Evolutionary conservation across 306 rosid genomes (phyloP).

Genomic region (Dalbergia cochinchinensis): DNA sequence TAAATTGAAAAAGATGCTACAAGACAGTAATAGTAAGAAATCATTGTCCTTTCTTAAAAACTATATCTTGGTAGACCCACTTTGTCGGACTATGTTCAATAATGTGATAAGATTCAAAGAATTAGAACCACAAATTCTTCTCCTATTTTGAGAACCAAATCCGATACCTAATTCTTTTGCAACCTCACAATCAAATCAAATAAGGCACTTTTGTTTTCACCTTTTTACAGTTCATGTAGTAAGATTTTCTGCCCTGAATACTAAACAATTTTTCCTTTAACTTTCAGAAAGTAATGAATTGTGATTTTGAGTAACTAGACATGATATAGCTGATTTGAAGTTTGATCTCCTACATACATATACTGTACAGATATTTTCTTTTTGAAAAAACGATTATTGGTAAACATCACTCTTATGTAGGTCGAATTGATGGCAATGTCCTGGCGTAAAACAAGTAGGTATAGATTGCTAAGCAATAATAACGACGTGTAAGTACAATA

Average conservation of each 20-base stretch:
- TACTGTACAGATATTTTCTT: background rate
- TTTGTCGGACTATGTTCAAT: too few relatives aligned
- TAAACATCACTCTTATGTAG: background rate
- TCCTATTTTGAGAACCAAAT: too few relatives aligned
- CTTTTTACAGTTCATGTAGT: background rate
- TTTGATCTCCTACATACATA: background rate
- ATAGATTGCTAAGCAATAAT: background rate
- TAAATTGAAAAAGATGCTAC: too few relatives aligned
- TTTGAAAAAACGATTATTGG: background rate
- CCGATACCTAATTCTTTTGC: background rate
- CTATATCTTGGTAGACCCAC: too few relatives aligned
- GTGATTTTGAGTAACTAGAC: too few relatives aligned
- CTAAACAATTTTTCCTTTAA: too few relatives aligned
- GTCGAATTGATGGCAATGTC: background rate
- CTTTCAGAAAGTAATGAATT: too few relatives aligned
- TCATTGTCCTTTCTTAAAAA: too few relatives aligned
- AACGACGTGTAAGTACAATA: background rate
- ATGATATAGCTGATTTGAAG: too few relatives aligned
- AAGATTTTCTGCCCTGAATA: too few relatives aligned
- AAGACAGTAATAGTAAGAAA: too few relatives aligned
- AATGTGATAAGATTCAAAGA: background rate
- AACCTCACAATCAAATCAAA: background rate
- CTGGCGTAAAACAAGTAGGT: background rate
- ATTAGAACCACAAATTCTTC: background rate
- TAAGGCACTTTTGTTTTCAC: background rate